These are phyloP conservation scores for Clonostachys solani DNA, from an alignment of 2,329 filamentous ascomycete genomes.

Conservation along the genomic window DNA sequence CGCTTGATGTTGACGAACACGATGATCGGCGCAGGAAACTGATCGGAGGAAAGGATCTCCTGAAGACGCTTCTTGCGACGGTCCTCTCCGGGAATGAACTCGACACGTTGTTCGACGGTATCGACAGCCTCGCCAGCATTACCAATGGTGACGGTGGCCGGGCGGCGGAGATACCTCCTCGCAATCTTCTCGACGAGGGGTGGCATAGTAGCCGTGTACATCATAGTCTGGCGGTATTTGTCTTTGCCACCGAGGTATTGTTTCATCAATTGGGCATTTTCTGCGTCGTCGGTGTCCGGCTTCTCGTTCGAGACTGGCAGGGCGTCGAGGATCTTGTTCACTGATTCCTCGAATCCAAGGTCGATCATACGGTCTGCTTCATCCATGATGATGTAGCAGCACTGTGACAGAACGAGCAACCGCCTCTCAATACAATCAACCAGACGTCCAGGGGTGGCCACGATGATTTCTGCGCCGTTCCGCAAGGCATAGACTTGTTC, in stretches of 20 bases:
- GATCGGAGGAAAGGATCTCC: constrained; percentile 77
- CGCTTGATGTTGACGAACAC: constrained; percentile 99
- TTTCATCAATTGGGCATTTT: constrained; percentile 82
- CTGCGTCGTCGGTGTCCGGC: constrained; percentile 87
- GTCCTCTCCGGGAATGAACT: constrained; percentile 87
- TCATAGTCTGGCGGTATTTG: constrained; percentile 96
- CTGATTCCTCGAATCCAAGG: constrained; percentile 92
- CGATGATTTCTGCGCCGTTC: constrained; percentile 94
- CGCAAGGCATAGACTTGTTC: constrained; percentile 88
- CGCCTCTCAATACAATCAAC: constrained; percentile 95
- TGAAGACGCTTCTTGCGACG: constrained; percentile 94
- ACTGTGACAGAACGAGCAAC: constrained; percentile 88
- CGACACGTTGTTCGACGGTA: constrained; percentile 94
- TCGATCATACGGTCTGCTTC: constrained; percentile 99
- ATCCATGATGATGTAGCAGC: constrained; percentile 98
- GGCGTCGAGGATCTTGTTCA: constrained; percentile 96
- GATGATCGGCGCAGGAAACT: constrained; percentile 88
- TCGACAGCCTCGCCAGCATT: constrained; percentile 95
- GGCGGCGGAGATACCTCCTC: constrained; percentile 91
- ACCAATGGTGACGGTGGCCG: constrained; percentile 91
- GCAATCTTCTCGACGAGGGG: constrained; percentile 88
- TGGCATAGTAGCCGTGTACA: constrained; percentile 99
- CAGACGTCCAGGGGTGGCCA: constrained; percentile 95
- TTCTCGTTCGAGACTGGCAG: constrained; percentile 92
- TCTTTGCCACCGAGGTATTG: constrained; percentile 70